Evolutionary conservation across 352 stramenopile species (phyloP).

Genomic region (Peronospora farinosa): DNA sequence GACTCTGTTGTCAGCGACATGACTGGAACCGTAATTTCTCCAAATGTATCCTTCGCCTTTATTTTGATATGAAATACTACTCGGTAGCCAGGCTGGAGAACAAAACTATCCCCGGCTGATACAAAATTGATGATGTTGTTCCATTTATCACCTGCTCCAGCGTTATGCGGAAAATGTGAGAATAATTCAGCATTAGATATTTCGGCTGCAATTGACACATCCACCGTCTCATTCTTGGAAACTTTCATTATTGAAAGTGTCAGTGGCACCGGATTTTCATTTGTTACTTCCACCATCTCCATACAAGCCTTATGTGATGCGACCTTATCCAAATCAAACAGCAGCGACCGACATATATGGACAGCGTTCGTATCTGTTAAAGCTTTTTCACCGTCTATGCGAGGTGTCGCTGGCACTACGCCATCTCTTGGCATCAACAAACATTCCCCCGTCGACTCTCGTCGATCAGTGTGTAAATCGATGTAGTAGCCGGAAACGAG

Average conservation of each 20-base stretch:
- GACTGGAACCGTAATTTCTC: conserved; percentile 28
- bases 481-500: conserved; percentile 18
- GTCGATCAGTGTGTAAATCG: background rate
- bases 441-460: conserved; percentile 10
- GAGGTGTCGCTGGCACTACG: conserved; percentile 8
- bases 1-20: conserved; percentile 32
- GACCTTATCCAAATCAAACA: conserved; percentile 43
- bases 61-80: conserved; percentile 28
- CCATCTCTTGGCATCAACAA: conserved; percentile 11
- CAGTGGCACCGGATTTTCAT: conserved; percentile 40
- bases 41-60: conserved; percentile 16
- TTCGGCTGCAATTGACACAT: conserved; percentile 20
- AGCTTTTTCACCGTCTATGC: conserved; percentile 17
- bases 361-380: conserved; percentile 9
- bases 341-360: conserved; percentile 33
- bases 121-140: conserved; percentile 2
- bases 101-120: conserved; percentile 17
- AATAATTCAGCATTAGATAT: conserved; percentile 5
- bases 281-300: conserved; percentile 40
- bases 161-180: background rate
- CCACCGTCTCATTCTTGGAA: conserved; percentile 14
- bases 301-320: conserved; percentile 20
- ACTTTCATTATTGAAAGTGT: conserved; percentile 21
- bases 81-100: conserved; percentile 26
- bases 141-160: background rate